phyloP scores from a whole-genome alignment of 768 basidiomycete species.

The Boletus tylopilopsis region DNA sequence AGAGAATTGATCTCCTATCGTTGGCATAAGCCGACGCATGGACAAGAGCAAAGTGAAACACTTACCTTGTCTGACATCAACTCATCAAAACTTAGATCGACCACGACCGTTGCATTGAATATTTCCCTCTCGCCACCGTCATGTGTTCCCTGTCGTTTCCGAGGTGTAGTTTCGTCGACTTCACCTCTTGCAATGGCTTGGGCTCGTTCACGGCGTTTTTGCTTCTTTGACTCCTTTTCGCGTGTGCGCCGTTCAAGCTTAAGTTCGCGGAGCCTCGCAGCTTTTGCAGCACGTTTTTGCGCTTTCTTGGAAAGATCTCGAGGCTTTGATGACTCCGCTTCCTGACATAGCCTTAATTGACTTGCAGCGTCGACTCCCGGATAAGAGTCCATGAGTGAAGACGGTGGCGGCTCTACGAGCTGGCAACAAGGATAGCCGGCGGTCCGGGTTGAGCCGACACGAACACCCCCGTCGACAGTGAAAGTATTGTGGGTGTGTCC shows the following conservation, averaged over 20 bases:
- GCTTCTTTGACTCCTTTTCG: constrained; percentile 75
- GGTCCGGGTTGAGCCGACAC: constrained; percentile 26
- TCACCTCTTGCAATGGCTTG: constrained; percentile 50
- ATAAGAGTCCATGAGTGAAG: constrained; percentile 16
- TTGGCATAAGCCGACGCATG: constrained; percentile 10
- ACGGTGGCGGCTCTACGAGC: constrained; percentile 2
- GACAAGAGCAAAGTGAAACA: constrained; percentile 16
- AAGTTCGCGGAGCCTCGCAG: constrained; percentile 55
- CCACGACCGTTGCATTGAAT: constrained; percentile 64
- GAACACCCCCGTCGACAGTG: too few relatives aligned
- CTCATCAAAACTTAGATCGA: constrained; percentile 92
- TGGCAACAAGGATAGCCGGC: constrained; percentile 5
- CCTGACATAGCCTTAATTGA: constrained; percentile 14
- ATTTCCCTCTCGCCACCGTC: constrained; percentile 37
- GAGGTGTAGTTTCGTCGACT: constrained; percentile 30
- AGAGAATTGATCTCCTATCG: constrained; percentile 86
- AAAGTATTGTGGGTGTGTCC: neutral
- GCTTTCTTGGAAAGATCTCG: constrained; percentile 69
- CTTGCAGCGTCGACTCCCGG: constrained; percentile 9
- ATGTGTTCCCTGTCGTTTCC: constrained; percentile 20
- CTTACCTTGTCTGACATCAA: constrained; percentile 90
- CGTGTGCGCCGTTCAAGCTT: constrained; percentile 73
- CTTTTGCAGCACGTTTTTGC: constrained; percentile 71
- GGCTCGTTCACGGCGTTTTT: constrained; percentile 59
- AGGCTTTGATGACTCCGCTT: constrained; percentile 11